Conservation (phyloP, 2,329 filamentous ascomycete genomes). For the Neonectria faginata region DNA sequence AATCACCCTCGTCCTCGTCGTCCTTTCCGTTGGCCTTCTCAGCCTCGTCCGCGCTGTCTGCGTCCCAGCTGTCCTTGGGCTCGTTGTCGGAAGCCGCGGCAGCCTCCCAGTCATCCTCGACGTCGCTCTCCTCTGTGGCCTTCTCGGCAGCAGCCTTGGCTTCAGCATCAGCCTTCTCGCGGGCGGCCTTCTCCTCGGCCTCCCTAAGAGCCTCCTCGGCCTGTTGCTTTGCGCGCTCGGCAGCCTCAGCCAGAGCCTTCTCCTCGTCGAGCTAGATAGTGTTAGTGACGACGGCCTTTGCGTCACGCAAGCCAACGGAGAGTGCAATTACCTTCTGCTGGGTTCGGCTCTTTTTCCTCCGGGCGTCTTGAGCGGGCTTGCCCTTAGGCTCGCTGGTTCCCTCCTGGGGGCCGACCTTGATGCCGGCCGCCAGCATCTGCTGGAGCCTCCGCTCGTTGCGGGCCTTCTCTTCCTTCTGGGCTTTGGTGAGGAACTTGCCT, state of each 20-base stretch:
- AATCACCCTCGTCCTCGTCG: slow-evolving; percentile 48
- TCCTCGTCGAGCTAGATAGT: slow-evolving; percentile 75
- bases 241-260: slow-evolving; percentile 80
- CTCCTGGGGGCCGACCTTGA: slow-evolving; percentile 75
- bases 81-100: slow-evolving; percentile 82
- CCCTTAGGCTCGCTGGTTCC: slow-evolving; percentile 77
- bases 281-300: slow-evolving; percentile 25
- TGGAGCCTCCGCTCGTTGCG: slow-evolving; percentile 83
- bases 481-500: slow-evolving; percentile 87
- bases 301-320: background rate
- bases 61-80: slow-evolving; percentile 96
- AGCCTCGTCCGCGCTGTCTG: slow-evolving; percentile 79
- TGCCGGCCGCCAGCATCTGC: slow-evolving; percentile 84
- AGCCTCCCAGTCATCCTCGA: slow-evolving; percentile 90
- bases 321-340: slow-evolving; percentile 62
- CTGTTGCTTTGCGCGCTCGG: slow-evolving; percentile 75
- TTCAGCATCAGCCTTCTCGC: slow-evolving; percentile 68
- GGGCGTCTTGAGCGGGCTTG: slow-evolving; percentile 80
- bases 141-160: slow-evolving; percentile 66
- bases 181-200: slow-evolving; percentile 69
- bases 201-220: slow-evolving; percentile 75
- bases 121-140: slow-evolving; percentile 67
- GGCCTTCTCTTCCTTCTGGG: slow-evolving; percentile 84
- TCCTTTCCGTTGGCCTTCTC: slow-evolving; percentile 66
- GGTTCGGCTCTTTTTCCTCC: slow-evolving; percentile 78